Conservation (phyloP, 257 asterid species). For the Perilla frutescens region DNA sequence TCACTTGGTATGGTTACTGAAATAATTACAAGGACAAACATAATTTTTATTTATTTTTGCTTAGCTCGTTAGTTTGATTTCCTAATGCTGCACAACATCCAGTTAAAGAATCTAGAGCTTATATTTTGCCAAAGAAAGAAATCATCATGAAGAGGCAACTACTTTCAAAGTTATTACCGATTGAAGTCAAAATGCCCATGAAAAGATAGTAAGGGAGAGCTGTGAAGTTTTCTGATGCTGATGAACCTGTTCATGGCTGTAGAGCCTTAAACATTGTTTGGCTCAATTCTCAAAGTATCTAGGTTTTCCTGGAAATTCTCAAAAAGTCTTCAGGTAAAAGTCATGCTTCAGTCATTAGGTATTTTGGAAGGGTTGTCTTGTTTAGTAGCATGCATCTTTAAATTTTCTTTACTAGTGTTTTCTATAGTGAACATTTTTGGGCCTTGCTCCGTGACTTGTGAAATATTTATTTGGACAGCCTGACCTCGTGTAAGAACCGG, state of each 20-base stretch:
- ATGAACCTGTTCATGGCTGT: conserved; percentile 66
- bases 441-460: conserved; percentile 24
- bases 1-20: conserved; percentile 55
- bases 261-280: conserved; percentile 71
- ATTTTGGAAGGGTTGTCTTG: conserved; percentile 33
- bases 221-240: conserved; percentile 70
- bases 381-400: not conserved
- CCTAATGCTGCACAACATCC: conserved; percentile 77
- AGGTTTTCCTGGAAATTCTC: conserved; percentile 62
- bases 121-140: conserved; percentile 88
- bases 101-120: conserved; percentile 89
- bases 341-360: conserved; percentile 60
- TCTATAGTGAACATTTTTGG: conserved; percentile 31
- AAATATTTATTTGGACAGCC: conserved; percentile 18
- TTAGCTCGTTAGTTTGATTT: conserved; percentile 54
- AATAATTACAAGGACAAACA: conserved; percentile 48
- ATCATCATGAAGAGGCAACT: conserved; percentile 82
- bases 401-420: conserved; percentile 22
- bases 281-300: conserved; percentile 55
- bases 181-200: conserved; percentile 71
- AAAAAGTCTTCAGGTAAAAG: conserved; percentile 82
- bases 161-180: conserved; percentile 68
- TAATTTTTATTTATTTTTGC: conserved; percentile 38
- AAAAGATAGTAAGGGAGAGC: conserved; percentile 56
- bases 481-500: conserved; percentile 27